These are phyloP conservation scores for Flaveria brownii DNA, from an alignment of 129 eudicot species.

Conservation along the genomic window DNA sequence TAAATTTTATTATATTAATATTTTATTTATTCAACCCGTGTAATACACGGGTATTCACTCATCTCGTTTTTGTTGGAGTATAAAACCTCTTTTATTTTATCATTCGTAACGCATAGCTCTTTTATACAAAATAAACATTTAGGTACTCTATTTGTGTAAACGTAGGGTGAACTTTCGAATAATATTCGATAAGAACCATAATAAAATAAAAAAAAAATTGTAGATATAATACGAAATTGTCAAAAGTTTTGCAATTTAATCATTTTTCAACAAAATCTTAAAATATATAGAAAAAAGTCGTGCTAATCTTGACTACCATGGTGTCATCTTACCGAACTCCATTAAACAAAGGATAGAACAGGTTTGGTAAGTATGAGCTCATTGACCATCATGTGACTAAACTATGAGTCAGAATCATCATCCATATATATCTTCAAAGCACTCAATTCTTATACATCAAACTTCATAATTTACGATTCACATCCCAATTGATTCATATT, in stretches of 20 bases:
- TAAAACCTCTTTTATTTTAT: not conserved
- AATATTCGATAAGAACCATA: no score
- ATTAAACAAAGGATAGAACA: not conserved
- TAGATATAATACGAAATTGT: no score
- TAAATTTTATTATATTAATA: no score
- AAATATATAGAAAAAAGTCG: not conserved
- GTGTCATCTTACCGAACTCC: not conserved
- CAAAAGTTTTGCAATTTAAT: not conserved
- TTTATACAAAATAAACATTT: no score
- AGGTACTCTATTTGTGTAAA: no score
- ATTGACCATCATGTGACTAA: constrained; percentile 17
- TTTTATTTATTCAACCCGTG: no score
- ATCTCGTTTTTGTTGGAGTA: constrained; percentile 8
- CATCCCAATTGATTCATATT: not conserved
- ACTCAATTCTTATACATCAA: not conserved
- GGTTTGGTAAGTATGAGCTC: constrained; percentile 20
- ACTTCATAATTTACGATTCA: not conserved
- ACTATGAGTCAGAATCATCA: constrained; percentile 13
- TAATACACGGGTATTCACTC: no score
- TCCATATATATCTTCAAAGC: not conserved
- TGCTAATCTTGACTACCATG: not conserved
- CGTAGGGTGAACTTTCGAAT: no score
- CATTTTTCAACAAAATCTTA: not conserved
- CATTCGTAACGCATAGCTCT: no score
- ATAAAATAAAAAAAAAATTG: no score